Evolutionary conservation across 78 protist species (phyloP).

Genomic region (Dictyostelium intermedium): DNA sequence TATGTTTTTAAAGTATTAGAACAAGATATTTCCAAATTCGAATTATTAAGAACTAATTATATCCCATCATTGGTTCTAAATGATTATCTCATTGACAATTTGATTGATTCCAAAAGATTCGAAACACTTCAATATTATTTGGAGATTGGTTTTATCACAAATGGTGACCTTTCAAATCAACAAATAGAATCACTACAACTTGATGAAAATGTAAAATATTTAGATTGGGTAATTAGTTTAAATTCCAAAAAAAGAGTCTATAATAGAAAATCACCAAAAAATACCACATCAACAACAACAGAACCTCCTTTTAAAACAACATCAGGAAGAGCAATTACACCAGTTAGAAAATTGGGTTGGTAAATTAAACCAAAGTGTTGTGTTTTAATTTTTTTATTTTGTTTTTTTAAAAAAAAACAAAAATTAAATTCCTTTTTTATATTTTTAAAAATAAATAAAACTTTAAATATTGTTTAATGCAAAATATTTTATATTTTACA

Average conservation of each 20-base stretch:
- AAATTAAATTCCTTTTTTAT: too few relatives aligned
- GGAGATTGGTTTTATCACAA: neutral
- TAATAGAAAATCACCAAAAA: neutral
- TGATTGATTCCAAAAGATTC: neutral
- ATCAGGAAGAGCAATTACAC: neutral
- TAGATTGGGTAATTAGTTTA: neutral
- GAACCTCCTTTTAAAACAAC: neutral
- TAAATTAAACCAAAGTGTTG: too few relatives aligned
- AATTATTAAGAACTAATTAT: neutral
- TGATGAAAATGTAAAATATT: neutral
- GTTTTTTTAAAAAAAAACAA: too few relatives aligned
- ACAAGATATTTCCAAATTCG: neutral
- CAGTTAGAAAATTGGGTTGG: neutral
- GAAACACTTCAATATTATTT: neutral
- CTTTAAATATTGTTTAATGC: too few relatives aligned
- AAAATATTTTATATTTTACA: too few relatives aligned
- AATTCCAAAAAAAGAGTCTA: neutral
- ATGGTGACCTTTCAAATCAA: neutral
- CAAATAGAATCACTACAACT: neutral
- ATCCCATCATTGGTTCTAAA: neutral
- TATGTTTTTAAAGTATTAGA: neutral
- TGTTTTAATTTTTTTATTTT: too few relatives aligned
- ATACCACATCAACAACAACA: neutral
- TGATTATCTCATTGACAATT: neutral
- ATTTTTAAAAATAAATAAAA: too few relatives aligned